Conservation (phyloP, 2,329 filamentous ascomycete species). For the Fusarium sp. region DNA sequence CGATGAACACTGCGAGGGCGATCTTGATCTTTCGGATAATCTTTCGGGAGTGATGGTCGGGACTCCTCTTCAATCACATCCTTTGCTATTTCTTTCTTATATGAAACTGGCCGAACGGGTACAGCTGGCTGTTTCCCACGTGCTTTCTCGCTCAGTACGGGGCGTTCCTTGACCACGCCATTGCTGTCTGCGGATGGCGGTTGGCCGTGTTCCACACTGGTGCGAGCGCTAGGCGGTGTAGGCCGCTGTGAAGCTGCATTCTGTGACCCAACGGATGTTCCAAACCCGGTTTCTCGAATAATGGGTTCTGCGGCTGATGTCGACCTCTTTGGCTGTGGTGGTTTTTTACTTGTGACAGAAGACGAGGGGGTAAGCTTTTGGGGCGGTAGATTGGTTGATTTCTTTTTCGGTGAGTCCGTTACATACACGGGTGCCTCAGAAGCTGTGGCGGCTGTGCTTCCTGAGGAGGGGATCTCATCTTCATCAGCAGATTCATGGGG, state of each 20-base stretch:
- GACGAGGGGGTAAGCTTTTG: constrained; percentile 64
- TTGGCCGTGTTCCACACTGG: constrained; percentile 20
- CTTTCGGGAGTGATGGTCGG: constrained; percentile 13
- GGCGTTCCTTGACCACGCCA: constrained; percentile 20
- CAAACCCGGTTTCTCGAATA: constrained; percentile 52
- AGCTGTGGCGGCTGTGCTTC: constrained; percentile 56
- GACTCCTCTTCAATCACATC: constrained; percentile 23
- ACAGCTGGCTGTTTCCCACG: constrained; percentile 64
- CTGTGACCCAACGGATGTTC: constrained; percentile 42
- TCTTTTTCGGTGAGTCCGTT: constrained; percentile 52
- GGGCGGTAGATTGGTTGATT: constrained; percentile 33
- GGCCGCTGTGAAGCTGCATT: constrained; percentile 46
- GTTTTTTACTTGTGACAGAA: constrained; percentile 61
- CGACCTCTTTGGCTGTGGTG: constrained; percentile 62
- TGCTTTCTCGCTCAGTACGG: constrained; percentile 61
- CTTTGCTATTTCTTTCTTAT: constrained; percentile 30
- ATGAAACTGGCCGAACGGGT: constrained; percentile 31
- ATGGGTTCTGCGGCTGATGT: constrained; percentile 48
- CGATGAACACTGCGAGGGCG: constrained; percentile 31
- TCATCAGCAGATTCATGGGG: constrained; percentile 66
- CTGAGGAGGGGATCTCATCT: constrained; percentile 59
- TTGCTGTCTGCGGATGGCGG: constrained; percentile 14
- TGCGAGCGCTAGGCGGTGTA: constrained; percentile 51
- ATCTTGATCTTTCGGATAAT: constrained; percentile 29
- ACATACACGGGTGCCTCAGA: constrained; percentile 52